A percentile compares a stretch with the other conserved stretches of the same genome.
Conservation (phyloP, 129 eudicot genomes). For the Dittrichia graveolens region DNA sequence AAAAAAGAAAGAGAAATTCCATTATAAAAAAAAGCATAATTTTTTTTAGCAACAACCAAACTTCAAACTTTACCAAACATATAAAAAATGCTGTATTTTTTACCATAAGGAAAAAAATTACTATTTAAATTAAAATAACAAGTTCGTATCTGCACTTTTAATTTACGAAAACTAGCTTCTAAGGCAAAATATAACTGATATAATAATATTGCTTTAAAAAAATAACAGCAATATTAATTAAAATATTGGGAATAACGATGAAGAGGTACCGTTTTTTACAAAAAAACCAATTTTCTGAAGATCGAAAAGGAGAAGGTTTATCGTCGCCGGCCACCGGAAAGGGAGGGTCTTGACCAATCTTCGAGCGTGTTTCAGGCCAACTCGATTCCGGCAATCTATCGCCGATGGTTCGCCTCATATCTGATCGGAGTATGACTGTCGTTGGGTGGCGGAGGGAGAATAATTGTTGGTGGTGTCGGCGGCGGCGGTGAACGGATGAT, state of each 20-base stretch:
- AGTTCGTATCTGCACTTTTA: not conserved
- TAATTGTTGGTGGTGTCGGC: not conserved
- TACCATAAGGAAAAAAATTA: not conserved
- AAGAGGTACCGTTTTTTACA: slow-evolving; percentile 22
- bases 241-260: not conserved
- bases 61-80: not conserved
- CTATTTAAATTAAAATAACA: too few species aligned
- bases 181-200: not conserved
- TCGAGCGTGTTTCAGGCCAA: not conserved
- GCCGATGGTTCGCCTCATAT: slow-evolving; percentile 1
- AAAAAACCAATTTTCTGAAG: slow-evolving; percentile 20
- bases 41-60: slow-evolving; percentile 4
- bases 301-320: slow-evolving; percentile 9
- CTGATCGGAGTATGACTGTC: not conserved
- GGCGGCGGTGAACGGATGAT: not conserved
- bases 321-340: slow-evolving; percentile 28
- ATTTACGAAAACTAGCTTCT: not conserved
- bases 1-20: not conserved
- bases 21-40: not conserved
- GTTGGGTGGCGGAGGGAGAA: not conserved
- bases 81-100: not conserved
- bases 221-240: slow-evolving; percentile 1
- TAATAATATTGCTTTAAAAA: not conserved
- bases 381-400: slow-evolving; percentile 13
- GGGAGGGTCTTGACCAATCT: slow-evolving; percentile 16